Base-by-base conservation (phyloP, 2,329 filamentous ascomycete species). In the Apiospora saccharicola region DNA sequence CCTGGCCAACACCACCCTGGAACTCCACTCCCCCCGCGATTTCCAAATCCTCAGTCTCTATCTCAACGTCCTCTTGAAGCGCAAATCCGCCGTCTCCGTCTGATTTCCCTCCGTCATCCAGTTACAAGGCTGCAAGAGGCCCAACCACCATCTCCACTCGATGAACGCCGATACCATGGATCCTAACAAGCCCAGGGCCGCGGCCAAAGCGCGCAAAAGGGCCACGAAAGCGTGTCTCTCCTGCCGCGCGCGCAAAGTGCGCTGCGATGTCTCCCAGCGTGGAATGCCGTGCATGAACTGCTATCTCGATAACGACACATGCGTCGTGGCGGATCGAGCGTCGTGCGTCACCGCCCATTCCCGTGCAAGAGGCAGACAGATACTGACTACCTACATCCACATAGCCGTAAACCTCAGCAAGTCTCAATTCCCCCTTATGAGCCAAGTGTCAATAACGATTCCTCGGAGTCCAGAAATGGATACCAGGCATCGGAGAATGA, bases 201-300 rank as follows among this genome's bases (percentile, higher is more conserved):
- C 79, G 12, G 76, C 77, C 70, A 85, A 84, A 77, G 80, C 80
- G 70, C 79, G 83, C 49, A 86, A 85, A 79, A 81, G 86, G 72
- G 86, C 86, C 1, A 79, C 85, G n/a, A 87, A 87, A 70, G 86
- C 86, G 13, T 88, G 86, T 69, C 79, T 86, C 13, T 86, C 85
- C n/a, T 88, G 86, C 75, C 81, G 86, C 22, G 82, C 85, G n/a
- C 80, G 86, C 37, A 87, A 88, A 76, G 86, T 88, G 41, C 81
- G 86, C 41, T 88, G 86, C 72, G 86, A 87, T 75, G 85, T 87
- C 22, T 86, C 83, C 53, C 85, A 86, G 74, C 81, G 83, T 72
- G 86, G 85, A 4, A 80, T 82, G 44, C 86, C 86, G 10, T 88
- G 84, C 78, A 87, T 87, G 80, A 87, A 87, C 71, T 88, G 86